Base-by-base conservation (phyloP, 257 asterid species). In the Orobanche coerulescens region DNA sequence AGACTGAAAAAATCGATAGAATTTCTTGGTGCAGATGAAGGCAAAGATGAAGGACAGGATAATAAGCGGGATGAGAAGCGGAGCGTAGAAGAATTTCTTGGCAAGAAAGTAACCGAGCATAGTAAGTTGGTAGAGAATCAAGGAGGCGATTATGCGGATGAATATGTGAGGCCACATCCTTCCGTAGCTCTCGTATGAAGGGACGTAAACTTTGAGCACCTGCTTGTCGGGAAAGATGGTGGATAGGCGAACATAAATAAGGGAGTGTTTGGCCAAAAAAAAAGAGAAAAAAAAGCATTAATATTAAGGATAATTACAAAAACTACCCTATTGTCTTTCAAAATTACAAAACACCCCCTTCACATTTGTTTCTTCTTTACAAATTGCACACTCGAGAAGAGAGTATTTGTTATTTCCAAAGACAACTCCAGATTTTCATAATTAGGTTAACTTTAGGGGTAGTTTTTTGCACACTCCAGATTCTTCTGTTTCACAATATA, bases 91-190 rank as follows among this genome's bases (percentile, higher is more conserved):
- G 71, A 92, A 92, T 59, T 56, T 1, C 73, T 84, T 84, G 2
- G 63, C 83, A 0, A 50, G 18, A 16, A 92, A 81, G 83, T 79
- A 86, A 18, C 96, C 96, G 10, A 86, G 0, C 98, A 92, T 92
- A 12, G 95, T 86, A 16, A 73, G 33, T 72, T 92, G 98, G 51
- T 59, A 88, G 37, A 92, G 71, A 62, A 81, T 48, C 84, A 92
- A 39, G 19, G 90, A 37, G 0, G 94, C 95, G 22, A 82, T 4
- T 2, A 92, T 39, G 26, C 95, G 90, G 5, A 67, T 74, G 82
- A 66, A 79, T 43, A 92, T 78, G 75, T 92, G 98, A 0, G 98
- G 98, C 98, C 98, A 92, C 84, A 80, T 79, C 63, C 74, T 81
- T 5, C 98, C 98, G 5, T 84, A 69, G 75, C 83, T 92, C 86